Evolutionary conservation across 495 filamentous ascomycete genomes (phyloP).

Genomic region (Xylaria curta): DNA sequence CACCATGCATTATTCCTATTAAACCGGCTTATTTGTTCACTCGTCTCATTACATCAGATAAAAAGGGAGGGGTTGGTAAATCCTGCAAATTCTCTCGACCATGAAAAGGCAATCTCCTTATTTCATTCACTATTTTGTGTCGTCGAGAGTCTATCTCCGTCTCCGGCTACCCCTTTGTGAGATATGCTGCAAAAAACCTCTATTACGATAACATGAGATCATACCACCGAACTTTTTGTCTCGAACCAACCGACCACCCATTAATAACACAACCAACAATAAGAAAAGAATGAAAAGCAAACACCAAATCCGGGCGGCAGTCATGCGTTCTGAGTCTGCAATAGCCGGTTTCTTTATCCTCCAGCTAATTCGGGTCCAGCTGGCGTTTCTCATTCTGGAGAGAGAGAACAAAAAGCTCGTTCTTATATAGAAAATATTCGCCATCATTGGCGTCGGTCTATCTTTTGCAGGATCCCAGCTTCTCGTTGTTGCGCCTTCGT

Average conservation of each 20-base stretch:
- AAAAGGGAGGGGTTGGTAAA: not conserved
- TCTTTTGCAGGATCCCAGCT: not conserved
- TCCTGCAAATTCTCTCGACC: not conserved
- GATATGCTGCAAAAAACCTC: not conserved
- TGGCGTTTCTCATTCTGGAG: not conserved
- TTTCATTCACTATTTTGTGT: not conserved
- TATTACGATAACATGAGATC: not conserved
- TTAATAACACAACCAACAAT: not conserved
- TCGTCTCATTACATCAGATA: not conserved
- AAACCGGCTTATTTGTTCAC: not conserved
- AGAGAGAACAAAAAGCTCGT: not conserved
- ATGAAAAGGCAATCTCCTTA: not conserved
- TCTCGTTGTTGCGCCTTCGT: not conserved
- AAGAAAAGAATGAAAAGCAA: not conserved
- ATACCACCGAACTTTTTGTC: not conserved
- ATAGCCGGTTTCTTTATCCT: not conserved
- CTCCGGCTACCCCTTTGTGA: not conserved
- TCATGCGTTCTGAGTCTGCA: not conserved
- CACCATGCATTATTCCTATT: too few species aligned
- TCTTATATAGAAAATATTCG: not conserved
- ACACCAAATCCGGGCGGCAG: not conserved
- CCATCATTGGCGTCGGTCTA: not conserved
- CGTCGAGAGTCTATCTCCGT: constrained; percentile 1
- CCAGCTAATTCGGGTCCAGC: not conserved
- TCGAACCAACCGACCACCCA: not conserved